Evolutionary conservation across 345 rosid species (phyloP), one percentile per base, ranked within the genome.

Genomic region (Hirschfeldia incana): DNA sequence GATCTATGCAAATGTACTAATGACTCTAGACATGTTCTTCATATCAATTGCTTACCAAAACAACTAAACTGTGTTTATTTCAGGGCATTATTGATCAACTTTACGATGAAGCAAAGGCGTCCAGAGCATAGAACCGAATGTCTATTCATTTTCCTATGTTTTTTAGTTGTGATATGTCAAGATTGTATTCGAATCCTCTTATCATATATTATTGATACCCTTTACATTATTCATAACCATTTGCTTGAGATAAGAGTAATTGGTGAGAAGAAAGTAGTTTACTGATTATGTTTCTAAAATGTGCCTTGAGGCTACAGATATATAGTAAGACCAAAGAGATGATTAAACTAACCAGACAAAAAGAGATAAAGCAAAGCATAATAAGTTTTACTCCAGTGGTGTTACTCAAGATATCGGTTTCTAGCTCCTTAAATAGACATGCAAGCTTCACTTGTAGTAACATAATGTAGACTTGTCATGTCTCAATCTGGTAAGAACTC

Each of bases 61-160:
- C 1, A 59, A 39, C 21, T 6, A 60, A 17, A 3, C 32, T 32
- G 37, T 64, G 44, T 32, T 64, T 34, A 55, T 70, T 68, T 71
- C 84, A 94, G 97, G 88, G 65, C 70, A 76, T 79, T 65, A 64
- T 92, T 58, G 93, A 91, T 82, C 82, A 88, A 78, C 85, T 94
- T 72, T 92, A 94, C 81, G 65, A 28, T n/a, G 93, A 88, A 86
- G 92, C 90, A 58, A 91, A 94, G 87, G 82, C 62, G 46, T 74
- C 69, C 12, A 88, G 85, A 84, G 87, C 78, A 55, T 91, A 80
- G 81, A 85, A 69, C 66, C 60, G 21, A 68, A 1, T 60, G 57
- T 29, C 60, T 73, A 29, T 79, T 79, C 75, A 69, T 53, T 68
- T 61, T 29, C 28, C 64, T 16, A 5, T 72, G 72, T n/a, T 57